These are phyloP conservation scores for Entonaema liquescens DNA, from an alignment of 495 filamentous ascomycete genomes.

Conservation along the genomic window DNA sequence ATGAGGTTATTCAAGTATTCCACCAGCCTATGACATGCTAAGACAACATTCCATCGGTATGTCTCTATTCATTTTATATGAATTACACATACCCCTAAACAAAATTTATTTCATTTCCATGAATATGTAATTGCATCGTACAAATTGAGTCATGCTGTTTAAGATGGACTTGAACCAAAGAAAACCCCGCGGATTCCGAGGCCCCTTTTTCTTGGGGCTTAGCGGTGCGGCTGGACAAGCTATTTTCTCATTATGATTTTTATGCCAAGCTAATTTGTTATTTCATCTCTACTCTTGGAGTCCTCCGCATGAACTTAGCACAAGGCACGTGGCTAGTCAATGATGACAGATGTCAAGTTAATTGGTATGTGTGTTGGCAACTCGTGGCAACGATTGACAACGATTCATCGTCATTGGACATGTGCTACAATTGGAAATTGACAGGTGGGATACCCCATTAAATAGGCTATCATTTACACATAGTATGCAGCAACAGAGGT, in stretches of 20 bases:
- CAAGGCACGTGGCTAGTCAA: neutral
- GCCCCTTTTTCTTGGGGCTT: neutral
- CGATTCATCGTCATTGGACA: neutral
- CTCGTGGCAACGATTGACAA: neutral
- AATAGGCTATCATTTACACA: neutral
- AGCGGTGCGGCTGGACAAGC: neutral
- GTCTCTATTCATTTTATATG: neutral
- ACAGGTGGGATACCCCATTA: neutral
- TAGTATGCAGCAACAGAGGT: constrained; percentile 14
- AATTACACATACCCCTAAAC: too few relatives aligned
- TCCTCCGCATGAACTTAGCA: neutral
- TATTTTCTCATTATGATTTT: neutral
- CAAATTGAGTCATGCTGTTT: neutral
- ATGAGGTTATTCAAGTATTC: neutral
- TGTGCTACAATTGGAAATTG: neutral
- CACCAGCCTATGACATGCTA: neutral
- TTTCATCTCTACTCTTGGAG: neutral
- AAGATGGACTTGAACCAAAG: neutral
- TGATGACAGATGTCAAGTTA: neutral
- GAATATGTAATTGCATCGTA: neutral
- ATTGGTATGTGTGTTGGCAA: neutral
- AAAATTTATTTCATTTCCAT: neutral
- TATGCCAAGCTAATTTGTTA: neutral
- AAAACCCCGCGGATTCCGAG: neutral
- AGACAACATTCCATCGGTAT: neutral